phyloP scores from a whole-genome alignment of 352 stramenopile genomes.

The Pythium volutum region DNA sequence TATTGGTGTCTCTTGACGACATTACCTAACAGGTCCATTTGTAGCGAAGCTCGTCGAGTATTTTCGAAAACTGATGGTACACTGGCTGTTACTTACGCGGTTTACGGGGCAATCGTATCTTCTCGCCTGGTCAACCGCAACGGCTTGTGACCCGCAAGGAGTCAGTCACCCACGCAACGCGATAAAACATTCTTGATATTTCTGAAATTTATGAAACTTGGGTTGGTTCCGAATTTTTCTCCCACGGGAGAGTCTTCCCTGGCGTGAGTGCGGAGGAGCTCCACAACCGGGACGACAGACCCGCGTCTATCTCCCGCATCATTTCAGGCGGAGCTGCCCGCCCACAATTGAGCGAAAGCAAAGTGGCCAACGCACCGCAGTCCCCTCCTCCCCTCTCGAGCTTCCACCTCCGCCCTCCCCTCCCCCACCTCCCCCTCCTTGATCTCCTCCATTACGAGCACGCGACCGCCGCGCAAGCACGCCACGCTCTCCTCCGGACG shows the following conservation, averaged over 20 bases:
- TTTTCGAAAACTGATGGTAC: neutral
- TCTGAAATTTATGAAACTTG: constrained; percentile 5
- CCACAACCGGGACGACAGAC: constrained; percentile 4
- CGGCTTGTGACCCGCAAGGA: constrained; percentile 8
- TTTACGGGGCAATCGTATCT: neutral
- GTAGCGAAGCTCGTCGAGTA: constrained; percentile 3
- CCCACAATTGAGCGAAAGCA: constrained; percentile 17
- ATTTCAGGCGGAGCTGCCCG: constrained; percentile 10
- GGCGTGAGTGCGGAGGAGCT: neutral
- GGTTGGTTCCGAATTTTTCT: constrained; percentile 12
- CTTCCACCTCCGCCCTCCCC: neutral
- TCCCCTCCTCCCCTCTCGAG: too few relatives aligned
- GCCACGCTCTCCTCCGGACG: neutral
- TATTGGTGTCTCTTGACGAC: constrained; percentile 20
- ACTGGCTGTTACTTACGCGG: neutral
- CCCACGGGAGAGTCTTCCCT: neutral
- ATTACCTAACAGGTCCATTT: constrained; percentile 17
- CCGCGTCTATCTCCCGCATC: constrained; percentile 17
- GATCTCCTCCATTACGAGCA: constrained; percentile 12
- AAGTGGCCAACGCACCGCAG: neutral
- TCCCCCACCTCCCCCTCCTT: neutral
- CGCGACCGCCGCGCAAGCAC: constrained; percentile 5
- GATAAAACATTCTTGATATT: constrained; percentile 15
- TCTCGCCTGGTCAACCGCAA: neutral
- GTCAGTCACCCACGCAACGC: constrained; percentile 10